Base-by-base conservation (phyloP, 2,329 filamentous ascomycete genomes). In the Fusarium illudens region DNA sequence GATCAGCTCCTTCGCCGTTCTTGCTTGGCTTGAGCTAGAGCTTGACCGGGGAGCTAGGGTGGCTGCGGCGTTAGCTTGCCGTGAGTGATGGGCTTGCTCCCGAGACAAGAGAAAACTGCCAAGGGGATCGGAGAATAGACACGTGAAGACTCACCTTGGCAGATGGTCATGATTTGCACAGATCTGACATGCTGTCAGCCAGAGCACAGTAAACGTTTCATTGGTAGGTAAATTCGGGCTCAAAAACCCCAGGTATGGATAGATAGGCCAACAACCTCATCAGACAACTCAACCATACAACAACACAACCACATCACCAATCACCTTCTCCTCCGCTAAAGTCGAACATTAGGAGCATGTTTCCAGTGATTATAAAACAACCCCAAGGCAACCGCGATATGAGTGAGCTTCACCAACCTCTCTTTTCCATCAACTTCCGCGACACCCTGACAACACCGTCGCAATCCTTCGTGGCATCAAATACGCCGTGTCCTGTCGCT, bases 371-470 rank as follows among this genome's bases (percentile, higher is more conserved):
- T 53, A 32, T 20, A 50, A 37, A 17, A 53, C 25, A 25, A n/a
- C 33, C 25, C 33, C n/a, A 56, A 59, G 22, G 53, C 19, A 58
- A 61, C 33, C 27, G 33, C 19, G 34, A 34, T 32, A n/a, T n/a
- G n/a, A n/a, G n/a, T 46, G 25, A 46, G 29, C 19, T 11, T 33
- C 49, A 33, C 44, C 30, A 20, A 42, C 59, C 60, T 49, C 29
- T 56, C 54, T 39, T 42, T 67, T 66, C 46, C 60, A 60, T 61
- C 57, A 42, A 48, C 55, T 49, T 56, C 60, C 51, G 50, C 20
- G 39, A 39, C 52, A 61, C 37, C 53, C 60, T 56, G 55, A 30
- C 30, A 46, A 50, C 50, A 50, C 62, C 64, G 59, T 61, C 36
- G 46, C 58, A 48, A 52, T 68, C 32, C 32, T 54, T 37, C 20